Conservation (phyloP, 768 basidiomycete genomes). For the Suillus spraguei region DNA sequence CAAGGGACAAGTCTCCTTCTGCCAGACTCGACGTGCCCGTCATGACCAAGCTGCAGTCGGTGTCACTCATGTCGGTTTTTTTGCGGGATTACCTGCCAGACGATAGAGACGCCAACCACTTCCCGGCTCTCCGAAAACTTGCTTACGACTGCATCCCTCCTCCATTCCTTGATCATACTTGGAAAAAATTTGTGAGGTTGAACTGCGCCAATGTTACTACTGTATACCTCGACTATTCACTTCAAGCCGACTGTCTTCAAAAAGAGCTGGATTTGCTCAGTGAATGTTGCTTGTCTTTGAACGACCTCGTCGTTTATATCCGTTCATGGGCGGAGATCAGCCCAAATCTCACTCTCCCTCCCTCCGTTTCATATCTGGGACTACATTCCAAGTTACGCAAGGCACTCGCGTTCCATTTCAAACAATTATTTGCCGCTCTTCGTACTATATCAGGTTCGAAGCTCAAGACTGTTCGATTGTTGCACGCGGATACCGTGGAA, state of each 20-base stretch:
- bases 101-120: conserved; percentile 27
- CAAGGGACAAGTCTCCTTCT: conserved; percentile 22
- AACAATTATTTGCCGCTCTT: conserved; percentile 26
- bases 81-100: conserved; percentile 33
- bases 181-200: conserved; percentile 26
- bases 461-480: conserved; percentile 22
- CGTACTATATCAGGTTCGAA: conserved; percentile 23
- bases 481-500: conserved; percentile 19
- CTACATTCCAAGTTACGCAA: conserved; percentile 23
- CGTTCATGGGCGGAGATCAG: conserved; percentile 28
- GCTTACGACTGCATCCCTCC: conserved; percentile 35
- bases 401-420: conserved; percentile 18
- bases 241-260: conserved; percentile 25
- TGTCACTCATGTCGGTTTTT: conserved; percentile 31
- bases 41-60: conserved; percentile 29
- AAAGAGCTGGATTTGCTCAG: conserved; percentile 27
- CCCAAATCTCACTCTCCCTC: conserved; percentile 24
- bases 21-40: conserved; percentile 26
- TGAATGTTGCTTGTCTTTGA: conserved; percentile 25
- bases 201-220: conserved; percentile 31
- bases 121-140: conserved; percentile 32
- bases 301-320: conserved; percentile 29
- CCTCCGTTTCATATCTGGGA: conserved; percentile 25
- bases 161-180: conserved; percentile 29
- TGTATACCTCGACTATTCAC: conserved; percentile 30